These are phyloP conservation scores for Spencermartinsiella europaea DNA, from an alignment of 805 yeast species.

Conservation along the genomic window DNA sequence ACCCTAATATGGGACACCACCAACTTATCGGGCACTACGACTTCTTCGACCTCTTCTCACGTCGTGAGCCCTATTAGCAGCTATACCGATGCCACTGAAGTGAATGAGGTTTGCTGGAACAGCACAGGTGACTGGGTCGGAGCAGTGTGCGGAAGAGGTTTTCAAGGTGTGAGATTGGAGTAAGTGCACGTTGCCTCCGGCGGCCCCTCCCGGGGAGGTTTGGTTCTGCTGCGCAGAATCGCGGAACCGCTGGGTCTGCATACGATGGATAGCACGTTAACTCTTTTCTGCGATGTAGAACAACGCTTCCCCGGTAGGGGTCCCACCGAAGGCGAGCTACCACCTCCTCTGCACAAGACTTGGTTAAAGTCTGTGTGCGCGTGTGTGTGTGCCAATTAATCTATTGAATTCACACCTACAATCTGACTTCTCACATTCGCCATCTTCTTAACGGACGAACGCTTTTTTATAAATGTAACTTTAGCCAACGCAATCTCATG, in stretches of 20 bases:
- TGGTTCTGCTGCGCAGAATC: too few relatives aligned
- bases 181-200: not conserved
- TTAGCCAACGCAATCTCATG: too few relatives aligned
- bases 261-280: too few relatives aligned
- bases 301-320: too few relatives aligned
- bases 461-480: too few relatives aligned
- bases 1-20: slow-evolving; percentile 53
- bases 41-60: not conserved
- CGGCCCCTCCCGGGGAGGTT: not conserved
- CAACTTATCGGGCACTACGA: not conserved
- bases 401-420: too few relatives aligned
- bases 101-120: slow-evolving; percentile 74
- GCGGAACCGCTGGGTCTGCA: too few relatives aligned
- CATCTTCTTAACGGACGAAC: too few relatives aligned
- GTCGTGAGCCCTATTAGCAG: slow-evolving; percentile 34
- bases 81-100: slow-evolving; percentile 61
- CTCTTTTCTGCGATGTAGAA: too few relatives aligned
- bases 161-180: slow-evolving; percentile 48
- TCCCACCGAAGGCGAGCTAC: too few relatives aligned
- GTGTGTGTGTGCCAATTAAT: too few relatives aligned
- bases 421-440: too few relatives aligned
- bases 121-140: slow-evolving; percentile 78
- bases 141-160: slow-evolving; percentile 59
- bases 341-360: not conserved
- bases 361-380: not conserved